phyloP scores from a whole-genome alignment of 768 basidiomycete genomes.

The Melanogaster broomeanus region DNA sequence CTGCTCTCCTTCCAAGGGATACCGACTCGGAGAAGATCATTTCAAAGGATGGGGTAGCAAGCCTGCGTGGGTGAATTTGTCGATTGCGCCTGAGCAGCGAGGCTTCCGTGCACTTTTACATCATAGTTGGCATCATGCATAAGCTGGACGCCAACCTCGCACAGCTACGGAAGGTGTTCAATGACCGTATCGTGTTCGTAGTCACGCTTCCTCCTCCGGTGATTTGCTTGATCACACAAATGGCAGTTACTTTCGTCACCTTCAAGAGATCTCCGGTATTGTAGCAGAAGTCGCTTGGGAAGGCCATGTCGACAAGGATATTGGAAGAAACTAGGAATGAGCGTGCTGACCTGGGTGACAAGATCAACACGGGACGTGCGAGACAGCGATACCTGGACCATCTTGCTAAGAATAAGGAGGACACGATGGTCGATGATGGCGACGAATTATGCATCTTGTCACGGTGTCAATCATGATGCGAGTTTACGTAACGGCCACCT shows the following conservation, averaged over 20 bases:
- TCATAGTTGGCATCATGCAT: conserved; percentile 55
- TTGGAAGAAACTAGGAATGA: conserved; percentile 44
- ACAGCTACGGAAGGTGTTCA: conserved; percentile 75
- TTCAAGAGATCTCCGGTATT: conserved; percentile 86
- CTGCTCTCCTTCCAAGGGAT: conserved; percentile 48
- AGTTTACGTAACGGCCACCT: too few relatives aligned
- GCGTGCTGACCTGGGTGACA: conserved; percentile 48
- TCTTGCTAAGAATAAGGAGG: conserved; percentile 53
- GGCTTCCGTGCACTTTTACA: not conserved
- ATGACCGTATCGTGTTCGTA: conserved; percentile 53
- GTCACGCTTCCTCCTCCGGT: not conserved
- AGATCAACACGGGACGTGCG: conserved; percentile 63
- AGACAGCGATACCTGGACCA: conserved; percentile 76
- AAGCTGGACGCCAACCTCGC: conserved; percentile 74
- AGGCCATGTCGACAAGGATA: conserved; percentile 42
- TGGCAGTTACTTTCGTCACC: conserved; percentile 73
- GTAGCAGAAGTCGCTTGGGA: conserved; percentile 70
- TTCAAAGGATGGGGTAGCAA: conserved; percentile 50
- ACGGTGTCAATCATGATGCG: too few relatives aligned
- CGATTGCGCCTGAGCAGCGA: not conserved
- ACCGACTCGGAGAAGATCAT: conserved; percentile 63
- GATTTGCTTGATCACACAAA: conserved; percentile 3
- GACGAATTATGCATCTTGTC: conserved; percentile 69
- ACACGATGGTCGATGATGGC: conserved; percentile 46
- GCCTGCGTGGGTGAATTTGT: conserved; percentile 49